Conservation (phyloP, 495 filamentous ascomycete species). For the Ascobolus immersus region DNA sequence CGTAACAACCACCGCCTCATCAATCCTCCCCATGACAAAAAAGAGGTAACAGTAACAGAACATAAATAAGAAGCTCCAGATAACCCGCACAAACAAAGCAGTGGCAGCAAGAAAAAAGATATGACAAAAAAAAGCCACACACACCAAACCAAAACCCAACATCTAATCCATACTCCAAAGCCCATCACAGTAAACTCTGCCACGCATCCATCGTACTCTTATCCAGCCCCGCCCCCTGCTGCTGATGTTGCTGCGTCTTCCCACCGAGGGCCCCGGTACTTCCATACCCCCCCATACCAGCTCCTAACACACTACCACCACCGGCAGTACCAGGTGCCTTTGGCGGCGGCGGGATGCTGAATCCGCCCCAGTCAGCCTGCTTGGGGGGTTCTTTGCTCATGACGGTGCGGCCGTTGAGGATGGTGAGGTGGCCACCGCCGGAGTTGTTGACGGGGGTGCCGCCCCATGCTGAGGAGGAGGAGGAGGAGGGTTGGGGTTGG, state of each 20-base stretch:
- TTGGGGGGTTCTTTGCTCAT: constrained; percentile 1
- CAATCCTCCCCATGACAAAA: too few relatives aligned
- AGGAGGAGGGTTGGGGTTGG: background rate
- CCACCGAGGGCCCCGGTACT: background rate
- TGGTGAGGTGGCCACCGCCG: constrained; percentile 6
- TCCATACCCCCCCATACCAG: constrained; percentile 6
- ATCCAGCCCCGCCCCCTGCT: background rate
- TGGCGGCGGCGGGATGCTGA: constrained; percentile 11
- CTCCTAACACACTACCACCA: constrained; percentile 3
- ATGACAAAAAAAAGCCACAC: too few relatives aligned
- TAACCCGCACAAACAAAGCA: too few relatives aligned
- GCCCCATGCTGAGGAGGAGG: background rate
- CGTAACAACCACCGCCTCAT: too few relatives aligned
- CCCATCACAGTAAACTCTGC: too few relatives aligned
- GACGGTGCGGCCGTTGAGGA: constrained; percentile 8
- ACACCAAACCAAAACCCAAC: too few relatives aligned
- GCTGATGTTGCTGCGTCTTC: background rate
- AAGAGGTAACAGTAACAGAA: too few relatives aligned
- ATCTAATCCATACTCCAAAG: too few relatives aligned
- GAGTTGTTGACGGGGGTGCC: background rate
- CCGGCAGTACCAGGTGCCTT: background rate
- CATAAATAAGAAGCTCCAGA: too few relatives aligned
- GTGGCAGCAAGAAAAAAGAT: too few relatives aligned
- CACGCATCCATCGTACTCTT: too few relatives aligned
- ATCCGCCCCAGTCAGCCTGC: constrained; percentile 6